These are phyloP conservation scores for Oenanthe sinensis DNA, from an alignment of 129 eudicot species.

Conservation along the genomic window DNA sequence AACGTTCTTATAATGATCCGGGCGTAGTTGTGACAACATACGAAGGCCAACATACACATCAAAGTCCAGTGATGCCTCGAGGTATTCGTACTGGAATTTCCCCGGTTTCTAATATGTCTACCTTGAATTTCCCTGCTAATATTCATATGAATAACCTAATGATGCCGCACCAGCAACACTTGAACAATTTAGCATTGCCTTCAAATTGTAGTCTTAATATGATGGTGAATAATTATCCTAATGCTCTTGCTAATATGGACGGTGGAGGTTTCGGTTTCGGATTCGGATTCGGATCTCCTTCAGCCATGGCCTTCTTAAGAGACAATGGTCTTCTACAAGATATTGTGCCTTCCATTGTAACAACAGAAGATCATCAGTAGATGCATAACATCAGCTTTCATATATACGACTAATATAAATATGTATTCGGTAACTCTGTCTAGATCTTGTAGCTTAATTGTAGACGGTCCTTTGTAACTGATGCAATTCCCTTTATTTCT, in stretches of 20 bases:
- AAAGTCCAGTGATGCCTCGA: conserved; percentile 21
- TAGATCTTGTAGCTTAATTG: background rate
- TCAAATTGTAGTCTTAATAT: background rate
- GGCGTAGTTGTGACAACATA: conserved; percentile 65
- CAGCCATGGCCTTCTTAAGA: conserved; percentile 14
- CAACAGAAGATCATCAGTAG: conserved; percentile 18
- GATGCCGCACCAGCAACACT: background rate
- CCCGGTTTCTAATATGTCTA: background rate
- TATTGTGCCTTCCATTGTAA: conserved; percentile 24
- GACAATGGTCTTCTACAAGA: conserved; percentile 51
- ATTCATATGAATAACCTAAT: background rate
- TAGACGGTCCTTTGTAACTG: background rate
- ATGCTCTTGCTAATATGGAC: background rate
- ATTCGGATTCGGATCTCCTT: background rate
- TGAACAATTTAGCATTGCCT: background rate
- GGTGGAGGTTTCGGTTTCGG: background rate
- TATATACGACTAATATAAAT: background rate
- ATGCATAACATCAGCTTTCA: background rate
- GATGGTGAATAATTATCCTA: background rate
- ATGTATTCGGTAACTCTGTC: background rate
- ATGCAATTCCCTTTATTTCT: background rate
- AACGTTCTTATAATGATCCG: conserved; percentile 47
- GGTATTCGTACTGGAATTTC: background rate
- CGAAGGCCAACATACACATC: conserved; percentile 81
- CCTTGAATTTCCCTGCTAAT: background rate